Evolutionary conservation across 495 filamentous ascomycete species (phyloP).

Genomic region (Lophium mytilinum): DNA sequence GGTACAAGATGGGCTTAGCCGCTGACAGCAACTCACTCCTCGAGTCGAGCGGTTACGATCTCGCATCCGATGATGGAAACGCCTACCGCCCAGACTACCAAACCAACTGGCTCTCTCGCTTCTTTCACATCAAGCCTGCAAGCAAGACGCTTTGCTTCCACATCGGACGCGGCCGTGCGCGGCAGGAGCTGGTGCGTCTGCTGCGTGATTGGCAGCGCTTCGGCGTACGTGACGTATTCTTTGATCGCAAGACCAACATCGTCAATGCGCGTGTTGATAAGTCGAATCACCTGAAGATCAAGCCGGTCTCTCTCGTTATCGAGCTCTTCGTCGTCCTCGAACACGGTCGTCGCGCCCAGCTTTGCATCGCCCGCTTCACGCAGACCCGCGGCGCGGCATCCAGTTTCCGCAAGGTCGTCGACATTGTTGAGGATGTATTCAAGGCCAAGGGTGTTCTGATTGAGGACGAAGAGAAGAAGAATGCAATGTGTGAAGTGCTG

Average conservation of each 20-base stretch:
- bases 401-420: constrained; percentile 76
- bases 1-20: constrained; percentile 12
- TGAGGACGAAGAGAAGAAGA: constrained; percentile 56
- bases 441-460: constrained; percentile 53
- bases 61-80: constrained; percentile 21
- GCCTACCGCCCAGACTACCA: constrained; percentile 40
- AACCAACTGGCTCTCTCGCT: constrained; percentile 76
- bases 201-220: constrained; percentile 72
- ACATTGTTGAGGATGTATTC: constrained; percentile 57
- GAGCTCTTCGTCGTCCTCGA: constrained; percentile 82
- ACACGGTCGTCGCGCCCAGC: constrained; percentile 47
- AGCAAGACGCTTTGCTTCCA: constrained; percentile 64
- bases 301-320: constrained; percentile 68
- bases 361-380: constrained; percentile 75
- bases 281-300: constrained; percentile 64
- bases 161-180: constrained; percentile 55
- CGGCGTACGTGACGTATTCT: constrained; percentile 65
- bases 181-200: constrained; percentile 64
- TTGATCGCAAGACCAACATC: constrained; percentile 63
- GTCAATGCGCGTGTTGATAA: constrained; percentile 68
- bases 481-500: constrained; percentile 50
- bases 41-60: constrained; percentile 7
- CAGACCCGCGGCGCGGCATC: constrained; percentile 81
- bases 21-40: constrained; percentile 13
- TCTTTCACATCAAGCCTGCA: constrained; percentile 84